Evolutionary conservation across 306 rosid genomes (phyloP), one percentile per base, ranked within the genome.

Genomic region (Prunus campanulata): DNA sequence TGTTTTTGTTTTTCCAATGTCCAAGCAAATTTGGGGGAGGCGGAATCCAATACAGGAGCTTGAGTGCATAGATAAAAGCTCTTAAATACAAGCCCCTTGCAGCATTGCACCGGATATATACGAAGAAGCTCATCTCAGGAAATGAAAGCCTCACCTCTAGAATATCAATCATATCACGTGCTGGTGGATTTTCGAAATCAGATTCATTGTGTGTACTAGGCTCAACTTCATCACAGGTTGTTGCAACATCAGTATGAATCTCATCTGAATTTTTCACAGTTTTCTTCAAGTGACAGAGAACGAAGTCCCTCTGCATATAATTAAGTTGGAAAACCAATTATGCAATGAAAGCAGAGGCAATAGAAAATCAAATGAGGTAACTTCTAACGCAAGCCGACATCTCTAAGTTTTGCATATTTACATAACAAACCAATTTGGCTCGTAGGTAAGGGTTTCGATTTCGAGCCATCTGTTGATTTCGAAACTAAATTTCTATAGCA

Each of bases 301-400:
- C 92, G 72, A 82, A 86, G 47, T 77, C 35, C 55, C 64, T 72
- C 98, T 90, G 75, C 80, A 79, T 39, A 39, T 25, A 74, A 78
- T 63, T 70, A 62, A 71, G 50, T 64, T 64, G 69, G 48, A 64
- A 64, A 64, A 18, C 49, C 47, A 64, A 18, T 64, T 9, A 18
- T 8, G 48, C 1, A 64, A 32, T 61, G 68, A 32, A 18, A 32
- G 48, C 68, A 32, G n/a, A 8, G 11, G 39, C 25, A 60, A 65
- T 32, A 7, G 8, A 39, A 39, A 39, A 39, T 39, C 44, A 39
- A 39, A 39, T 39, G 44, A 39, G 44, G 9, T 39, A 39, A 39
- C 44, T 39, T 39, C 44, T 39, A 39, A 39, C 44, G 44, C 9
- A 39, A 39, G 44, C 44, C 44, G 44, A 39, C 44, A 39, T 39